Percentiles rank a stretch among this genome's conserved stretches.
Evolutionary conservation across 768 basidiomycete species (phyloP).

Genomic region (Leccinum truebloodii): DNA sequence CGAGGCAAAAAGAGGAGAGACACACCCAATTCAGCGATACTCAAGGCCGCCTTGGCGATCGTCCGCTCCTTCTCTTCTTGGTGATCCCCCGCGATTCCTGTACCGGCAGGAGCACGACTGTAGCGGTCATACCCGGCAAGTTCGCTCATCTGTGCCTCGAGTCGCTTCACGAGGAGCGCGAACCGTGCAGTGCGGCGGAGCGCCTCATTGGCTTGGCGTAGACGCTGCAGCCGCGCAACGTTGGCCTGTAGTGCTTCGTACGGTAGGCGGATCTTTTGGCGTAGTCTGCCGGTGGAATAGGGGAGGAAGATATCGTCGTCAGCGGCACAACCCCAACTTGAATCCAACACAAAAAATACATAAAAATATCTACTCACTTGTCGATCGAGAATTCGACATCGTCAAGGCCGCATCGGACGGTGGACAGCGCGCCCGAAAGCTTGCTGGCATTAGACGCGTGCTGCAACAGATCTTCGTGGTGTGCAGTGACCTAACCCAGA

Average conservation of each 20-base stretch:
- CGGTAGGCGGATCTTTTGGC: conserved; percentile 82
- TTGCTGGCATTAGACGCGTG: conserved; percentile 76
- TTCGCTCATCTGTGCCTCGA: conserved; percentile 85
- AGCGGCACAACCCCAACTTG: background rate
- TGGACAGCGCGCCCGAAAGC: conserved; percentile 68
- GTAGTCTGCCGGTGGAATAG: conserved; percentile 53
- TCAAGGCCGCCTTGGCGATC: conserved; percentile 93
- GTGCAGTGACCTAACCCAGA: conserved; percentile 65
- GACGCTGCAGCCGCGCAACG: conserved; percentile 71
- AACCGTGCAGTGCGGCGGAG: conserved; percentile 85
- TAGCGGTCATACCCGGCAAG: conserved; percentile 35
- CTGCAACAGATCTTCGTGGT: conserved; percentile 80
- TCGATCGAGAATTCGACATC: conserved; percentile 78
- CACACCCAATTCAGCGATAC: conserved; percentile 87
- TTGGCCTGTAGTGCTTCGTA: conserved; percentile 72
- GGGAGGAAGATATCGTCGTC: background rate
- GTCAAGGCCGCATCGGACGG: conserved; percentile 66
- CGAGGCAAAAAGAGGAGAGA: conserved; percentile 6
- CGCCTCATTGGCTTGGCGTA: conserved; percentile 83
- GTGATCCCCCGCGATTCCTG: conserved; percentile 32
- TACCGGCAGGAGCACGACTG: background rate
- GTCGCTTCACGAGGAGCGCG: conserved; percentile 74
- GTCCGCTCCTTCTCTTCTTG: conserved; percentile 85
- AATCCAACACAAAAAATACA: background rate
- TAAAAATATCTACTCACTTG: conserved; percentile 50